Conservation (phyloP, 2,329 filamentous ascomycete genomes). For the Blastomyces percursus region DNA sequence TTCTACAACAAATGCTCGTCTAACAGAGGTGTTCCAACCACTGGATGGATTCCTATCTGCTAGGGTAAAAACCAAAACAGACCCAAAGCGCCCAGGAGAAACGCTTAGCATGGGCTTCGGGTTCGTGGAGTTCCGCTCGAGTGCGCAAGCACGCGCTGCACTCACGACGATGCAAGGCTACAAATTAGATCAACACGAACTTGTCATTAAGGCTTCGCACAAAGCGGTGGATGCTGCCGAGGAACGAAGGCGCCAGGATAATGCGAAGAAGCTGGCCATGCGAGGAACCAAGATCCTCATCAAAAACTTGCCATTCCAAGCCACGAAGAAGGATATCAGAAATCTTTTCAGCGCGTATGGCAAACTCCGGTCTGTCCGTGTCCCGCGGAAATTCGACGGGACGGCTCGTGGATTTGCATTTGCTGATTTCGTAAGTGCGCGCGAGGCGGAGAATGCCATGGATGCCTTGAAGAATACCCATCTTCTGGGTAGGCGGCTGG, state of each 20-base stretch:
- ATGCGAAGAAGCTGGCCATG: conserved; percentile 64
- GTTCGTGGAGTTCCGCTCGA: conserved; percentile 78
- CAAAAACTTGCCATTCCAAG: conserved; percentile 97
- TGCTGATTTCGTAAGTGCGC: conserved; percentile 83
- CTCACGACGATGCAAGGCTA: conserved; percentile 78
- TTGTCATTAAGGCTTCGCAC: conserved; percentile 78
- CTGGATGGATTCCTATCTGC: conserved; percentile 83
- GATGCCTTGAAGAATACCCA: conserved; percentile 86
- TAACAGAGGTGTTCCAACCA: conserved; percentile 67
- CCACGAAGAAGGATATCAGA: conserved; percentile 82
- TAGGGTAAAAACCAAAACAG: conserved; percentile 81
- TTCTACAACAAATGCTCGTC: conserved; percentile 62
- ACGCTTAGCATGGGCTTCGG: conserved; percentile 95
- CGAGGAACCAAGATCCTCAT: conserved; percentile 87
- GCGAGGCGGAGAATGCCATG: conserved; percentile 84
- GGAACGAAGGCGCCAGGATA: conserved; percentile 71
- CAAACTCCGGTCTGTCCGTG: conserved; percentile 78
- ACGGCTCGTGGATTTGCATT: conserved; percentile 89
- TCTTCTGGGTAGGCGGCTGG: conserved; percentile 76
- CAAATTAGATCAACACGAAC: conserved; percentile 73
- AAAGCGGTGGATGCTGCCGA: conserved; percentile 79
- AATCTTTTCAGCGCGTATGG: conserved; percentile 81
- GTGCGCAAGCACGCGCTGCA: conserved; percentile 67
- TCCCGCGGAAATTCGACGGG: conserved; percentile 90
- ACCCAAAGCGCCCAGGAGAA: conserved; percentile 81